Base-by-base conservation (phyloP, 108 stramenopile species). In the Chaetoceros tenuissimus region DNA sequence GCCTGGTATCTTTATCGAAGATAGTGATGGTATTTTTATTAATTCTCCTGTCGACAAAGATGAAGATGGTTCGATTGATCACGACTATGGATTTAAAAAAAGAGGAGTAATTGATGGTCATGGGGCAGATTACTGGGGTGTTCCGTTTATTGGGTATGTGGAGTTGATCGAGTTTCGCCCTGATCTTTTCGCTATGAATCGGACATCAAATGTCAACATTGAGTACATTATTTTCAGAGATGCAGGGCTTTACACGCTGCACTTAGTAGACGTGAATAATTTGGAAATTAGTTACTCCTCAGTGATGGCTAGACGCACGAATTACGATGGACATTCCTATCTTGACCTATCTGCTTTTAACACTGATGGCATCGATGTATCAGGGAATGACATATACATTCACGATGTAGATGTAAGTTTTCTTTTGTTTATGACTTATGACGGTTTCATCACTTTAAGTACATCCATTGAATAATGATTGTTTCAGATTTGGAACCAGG, bases 321-420 rank as follows among this genome's bases (percentile, higher is more conserved):
- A 49, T 27, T 24, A 44, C 46, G 53, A 67, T 49, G 63, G 34
- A 3, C 78, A 79, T 51, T 26, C 49, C 7, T 47, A 65, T 8
- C 26, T 75, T 13, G 78, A 79, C 23, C 26, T 79, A 40, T 56
- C 68, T 3, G 78, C 78, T 1, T 79, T 79, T 67, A 75, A 75
- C 57, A 75, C 78, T 16, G 73, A 79, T 55, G 78, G 78, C 3
- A 75, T 73, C 44, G 73, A 79, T 51, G 58, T 75, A 18, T 63
- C 78, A 34, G 73, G 78, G 18, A 63, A 60, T 51, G 66, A 78
- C 47, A 62, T 70, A 5, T 55, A 57, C 27, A 62, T 70, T 40
- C 63, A 70, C 24, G 69, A 70, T 47, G 57, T 64, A 3, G 23
- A 31, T 55, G 43, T 17, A 17, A 13, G 17, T 44, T 44, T 17